Conservation (phyloP, 768 basidiomycete genomes). For the Xerocomus brunneocitrinus region DNA sequence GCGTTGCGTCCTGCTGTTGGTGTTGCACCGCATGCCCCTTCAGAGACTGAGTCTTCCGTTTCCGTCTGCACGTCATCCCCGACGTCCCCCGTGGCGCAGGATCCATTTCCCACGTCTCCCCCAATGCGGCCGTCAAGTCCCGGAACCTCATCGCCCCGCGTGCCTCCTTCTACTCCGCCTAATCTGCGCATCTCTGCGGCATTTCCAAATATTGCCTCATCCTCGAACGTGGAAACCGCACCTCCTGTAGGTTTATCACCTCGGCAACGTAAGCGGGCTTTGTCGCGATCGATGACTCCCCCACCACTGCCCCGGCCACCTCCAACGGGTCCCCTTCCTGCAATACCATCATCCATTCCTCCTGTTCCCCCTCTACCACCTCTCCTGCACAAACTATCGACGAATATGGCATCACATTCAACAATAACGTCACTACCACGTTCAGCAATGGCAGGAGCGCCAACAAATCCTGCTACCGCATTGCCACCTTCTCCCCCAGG, state of each 20-base stretch:
- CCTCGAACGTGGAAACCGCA: slow-evolving; percentile 20
- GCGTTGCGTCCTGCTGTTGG: slow-evolving; percentile 21
- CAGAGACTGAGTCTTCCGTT: slow-evolving; percentile 14
- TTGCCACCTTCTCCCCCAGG: slow-evolving; percentile 27
- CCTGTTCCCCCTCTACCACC: slow-evolving; percentile 28
- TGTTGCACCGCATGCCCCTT: slow-evolving; percentile 17
- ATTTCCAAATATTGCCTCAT: slow-evolving; percentile 2
- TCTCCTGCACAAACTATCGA: slow-evolving; percentile 15
- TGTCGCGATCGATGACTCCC: slow-evolving; percentile 24
- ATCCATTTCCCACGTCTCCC: slow-evolving; percentile 3
- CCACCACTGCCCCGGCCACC: slow-evolving; percentile 27
- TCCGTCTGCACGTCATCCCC: slow-evolving; percentile 12
- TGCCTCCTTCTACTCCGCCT: slow-evolving; percentile 1
- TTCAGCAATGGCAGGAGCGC: slow-evolving; percentile 2
- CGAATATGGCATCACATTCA: slow-evolving; percentile 4
- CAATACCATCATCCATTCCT: slow-evolving; percentile 21
- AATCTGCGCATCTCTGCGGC: slow-evolving; percentile 4
- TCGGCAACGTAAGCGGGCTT: slow-evolving; percentile 17
- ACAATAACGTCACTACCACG: slow-evolving; percentile 7
- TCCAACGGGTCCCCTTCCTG: slow-evolving; percentile 27
- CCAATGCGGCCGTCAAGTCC: not conserved
- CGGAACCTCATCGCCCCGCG: not conserved
- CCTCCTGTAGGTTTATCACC: slow-evolving; percentile 10
- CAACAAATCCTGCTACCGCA: slow-evolving; percentile 7
- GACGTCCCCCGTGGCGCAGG: slow-evolving; percentile 4